A percentile compares a stretch with the other conserved stretches of the same genome.
Evolutionary conservation across 2,329 filamentous ascomycete genomes (phyloP).

Genomic region (Epichloe brachyelytri): DNA sequence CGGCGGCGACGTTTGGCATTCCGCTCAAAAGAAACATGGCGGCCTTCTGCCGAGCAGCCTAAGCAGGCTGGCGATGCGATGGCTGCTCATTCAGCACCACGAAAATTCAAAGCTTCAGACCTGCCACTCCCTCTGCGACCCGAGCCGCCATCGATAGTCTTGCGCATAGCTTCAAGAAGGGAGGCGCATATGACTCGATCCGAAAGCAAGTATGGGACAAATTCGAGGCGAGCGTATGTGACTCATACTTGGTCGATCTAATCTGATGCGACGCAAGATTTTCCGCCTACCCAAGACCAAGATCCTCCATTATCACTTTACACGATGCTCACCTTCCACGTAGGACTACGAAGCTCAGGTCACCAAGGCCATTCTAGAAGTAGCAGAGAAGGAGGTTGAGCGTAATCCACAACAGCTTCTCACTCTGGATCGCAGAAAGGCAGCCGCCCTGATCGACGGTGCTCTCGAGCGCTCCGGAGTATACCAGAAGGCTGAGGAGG

Average conservation of each 20-base stretch:
- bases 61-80: constrained; percentile 9
- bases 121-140: constrained; percentile 61
- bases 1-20: neutral
- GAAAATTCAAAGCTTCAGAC: constrained; percentile 60
- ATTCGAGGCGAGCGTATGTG: constrained; percentile 52
- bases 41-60: constrained; percentile 13
- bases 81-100: constrained; percentile 9
- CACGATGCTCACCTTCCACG: constrained; percentile 1
- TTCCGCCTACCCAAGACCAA: constrained; percentile 10
- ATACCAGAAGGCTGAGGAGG: constrained; percentile 57
- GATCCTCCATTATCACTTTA: neutral
- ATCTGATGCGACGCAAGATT: too few species aligned
- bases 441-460: constrained; percentile 63
- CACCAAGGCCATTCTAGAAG: constrained; percentile 51
- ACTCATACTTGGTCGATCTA: neutral
- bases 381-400: constrained; percentile 63
- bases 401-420: constrained; percentile 59
- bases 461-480: constrained; percentile 64
- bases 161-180: constrained; percentile 75
- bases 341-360: constrained; percentile 60
- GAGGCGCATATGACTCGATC: constrained; percentile 67
- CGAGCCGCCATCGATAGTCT: constrained; percentile 61
- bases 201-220: constrained; percentile 67
- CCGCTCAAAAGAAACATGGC: constrained; percentile 11
- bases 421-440: constrained; percentile 60